Percentiles rank a stretch among this genome's conserved stretches.
Evolutionary conservation across 2,329 filamentous ascomycete genomes (phyloP).

Genomic region (Fonsecaea pedrosoi): DNA sequence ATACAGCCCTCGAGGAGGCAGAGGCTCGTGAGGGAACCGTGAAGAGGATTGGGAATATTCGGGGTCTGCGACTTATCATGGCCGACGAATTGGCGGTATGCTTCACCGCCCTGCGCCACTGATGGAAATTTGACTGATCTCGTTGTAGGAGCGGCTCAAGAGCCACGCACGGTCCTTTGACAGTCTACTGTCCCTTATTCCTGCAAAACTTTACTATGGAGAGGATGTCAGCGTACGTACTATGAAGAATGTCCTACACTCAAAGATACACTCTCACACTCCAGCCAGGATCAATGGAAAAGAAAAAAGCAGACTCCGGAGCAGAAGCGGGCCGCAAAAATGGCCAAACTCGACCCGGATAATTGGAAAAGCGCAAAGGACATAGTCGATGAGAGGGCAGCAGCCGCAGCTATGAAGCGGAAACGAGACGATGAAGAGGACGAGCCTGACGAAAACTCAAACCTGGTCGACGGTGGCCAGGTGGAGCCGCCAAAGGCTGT

Average conservation of each 20-base stretch:
- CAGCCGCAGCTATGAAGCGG: conserved; percentile 75
- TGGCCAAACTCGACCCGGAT: conserved; percentile 89
- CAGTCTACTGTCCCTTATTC: conserved; percentile 83
- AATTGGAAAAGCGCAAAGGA: conserved; percentile 91
- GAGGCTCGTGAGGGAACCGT: background rate
- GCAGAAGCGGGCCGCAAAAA: conserved; percentile 79
- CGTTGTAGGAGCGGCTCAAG: conserved; percentile 55
- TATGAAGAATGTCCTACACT: too few relatives aligned
- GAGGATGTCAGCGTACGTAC: conserved; percentile 79
- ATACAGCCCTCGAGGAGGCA: background rate
- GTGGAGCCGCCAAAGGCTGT: conserved; percentile 26
- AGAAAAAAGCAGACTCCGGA: conserved; percentile 96
- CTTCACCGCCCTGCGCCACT: conserved; percentile 5
- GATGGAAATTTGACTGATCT: conserved; percentile 31
- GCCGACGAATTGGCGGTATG: conserved; percentile 37
- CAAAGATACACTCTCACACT: conserved; percentile 1
- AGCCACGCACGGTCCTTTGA: conserved; percentile 77
- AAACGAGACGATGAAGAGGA: conserved; percentile 72
- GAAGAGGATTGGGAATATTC: background rate
- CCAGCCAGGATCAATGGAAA: conserved; percentile 84
- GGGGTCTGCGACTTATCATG: conserved; percentile 24
- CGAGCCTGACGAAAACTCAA: conserved; percentile 44
- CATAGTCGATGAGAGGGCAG: conserved; percentile 80
- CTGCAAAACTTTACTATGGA: conserved; percentile 88
- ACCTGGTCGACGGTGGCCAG: conserved; percentile 4